These are phyloP conservation scores for Naganishia vaughanmartiniae DNA, from an alignment of 768 basidiomycete genomes.

Conservation along the genomic window DNA sequence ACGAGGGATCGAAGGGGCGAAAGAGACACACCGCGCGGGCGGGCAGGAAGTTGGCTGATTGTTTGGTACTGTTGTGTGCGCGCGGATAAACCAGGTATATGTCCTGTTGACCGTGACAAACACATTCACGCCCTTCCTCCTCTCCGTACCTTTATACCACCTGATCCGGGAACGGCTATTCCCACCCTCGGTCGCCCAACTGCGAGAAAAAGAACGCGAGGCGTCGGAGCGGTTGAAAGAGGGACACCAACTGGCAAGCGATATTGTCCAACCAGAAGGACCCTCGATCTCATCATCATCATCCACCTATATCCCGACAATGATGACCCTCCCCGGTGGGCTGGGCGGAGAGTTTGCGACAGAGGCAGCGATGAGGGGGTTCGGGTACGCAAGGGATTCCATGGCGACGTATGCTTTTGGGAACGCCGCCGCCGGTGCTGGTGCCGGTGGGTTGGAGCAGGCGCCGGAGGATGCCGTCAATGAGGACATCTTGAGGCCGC, in stretches of 20 bases:
- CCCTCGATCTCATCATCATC: background rate
- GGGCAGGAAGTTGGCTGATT: background rate
- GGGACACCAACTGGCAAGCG: slow-evolving; percentile 26
- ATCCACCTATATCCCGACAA: background rate
- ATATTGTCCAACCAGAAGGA: slow-evolving; percentile 13
- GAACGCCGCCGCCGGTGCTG: background rate
- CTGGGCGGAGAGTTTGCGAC: slow-evolving; percentile 1
- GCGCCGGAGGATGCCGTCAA: background rate
- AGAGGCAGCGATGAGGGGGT: slow-evolving; percentile 6
- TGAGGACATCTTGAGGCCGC: slow-evolving; percentile 9
- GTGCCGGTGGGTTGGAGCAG: background rate
- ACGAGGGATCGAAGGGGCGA: background rate
- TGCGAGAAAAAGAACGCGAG: slow-evolving; percentile 8
- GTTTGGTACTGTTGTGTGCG: background rate
- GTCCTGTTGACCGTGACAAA: slow-evolving; percentile 10
- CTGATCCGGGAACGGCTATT: slow-evolving; percentile 30
- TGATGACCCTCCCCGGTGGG: background rate
- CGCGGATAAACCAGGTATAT: background rate
- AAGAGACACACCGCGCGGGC: too few relatives aligned
- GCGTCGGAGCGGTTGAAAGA: background rate
- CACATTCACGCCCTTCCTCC: slow-evolving; percentile 30
- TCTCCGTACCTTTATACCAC: slow-evolving; percentile 30
- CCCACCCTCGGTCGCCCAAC: slow-evolving; percentile 23
- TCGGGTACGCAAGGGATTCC: slow-evolving; percentile 20
- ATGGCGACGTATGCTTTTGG: slow-evolving; percentile 6